These are phyloP conservation scores for Cryptococcus sp. DNA, from an alignment of 1,284 basidiomycete genomes.

Conservation along the genomic window DNA sequence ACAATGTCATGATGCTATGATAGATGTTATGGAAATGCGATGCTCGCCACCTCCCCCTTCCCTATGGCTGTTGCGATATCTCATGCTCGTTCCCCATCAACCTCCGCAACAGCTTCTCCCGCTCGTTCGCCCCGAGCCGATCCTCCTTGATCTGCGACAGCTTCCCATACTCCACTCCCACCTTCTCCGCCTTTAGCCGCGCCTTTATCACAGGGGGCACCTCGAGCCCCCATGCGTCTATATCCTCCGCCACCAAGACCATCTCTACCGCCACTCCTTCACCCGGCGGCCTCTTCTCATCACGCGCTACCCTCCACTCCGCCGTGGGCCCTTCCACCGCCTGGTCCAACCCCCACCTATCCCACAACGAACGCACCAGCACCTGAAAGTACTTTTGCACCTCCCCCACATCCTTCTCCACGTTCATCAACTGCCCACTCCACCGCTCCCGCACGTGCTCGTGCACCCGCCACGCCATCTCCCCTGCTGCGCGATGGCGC, in stretches of 20 bases:
- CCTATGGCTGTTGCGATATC: neutral
- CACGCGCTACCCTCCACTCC: neutral
- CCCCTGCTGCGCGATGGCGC: constrained; percentile 15
- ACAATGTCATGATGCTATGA: neutral
- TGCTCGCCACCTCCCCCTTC: neutral
- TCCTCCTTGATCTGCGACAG: neutral
- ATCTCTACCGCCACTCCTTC: constrained; percentile 11
- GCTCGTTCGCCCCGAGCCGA: neutral
- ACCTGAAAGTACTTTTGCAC: constrained; percentile 20
- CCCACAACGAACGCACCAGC: constrained; percentile 16
- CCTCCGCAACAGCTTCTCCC: constrained; percentile 6
- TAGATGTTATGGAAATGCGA: neutral
- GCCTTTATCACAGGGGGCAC: constrained; percentile 6
- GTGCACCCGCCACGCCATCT: constrained; percentile 11
- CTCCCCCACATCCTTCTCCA: neutral
- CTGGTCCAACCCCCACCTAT: constrained; percentile 13
- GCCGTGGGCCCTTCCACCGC: no score
- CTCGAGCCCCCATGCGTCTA: constrained; percentile 10
- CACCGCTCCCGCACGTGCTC: neutral
- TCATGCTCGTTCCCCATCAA: constrained; percentile 1
- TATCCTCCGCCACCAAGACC: constrained; percentile 14
- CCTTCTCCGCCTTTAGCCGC: constrained; percentile 1
- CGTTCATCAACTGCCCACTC: constrained; percentile 3
- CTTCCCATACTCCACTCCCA: neutral
- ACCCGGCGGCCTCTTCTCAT: constrained; percentile 1